Conservation (phyloP, 1,284 basidiomycete species). For the Flammula alnicola region DNA sequence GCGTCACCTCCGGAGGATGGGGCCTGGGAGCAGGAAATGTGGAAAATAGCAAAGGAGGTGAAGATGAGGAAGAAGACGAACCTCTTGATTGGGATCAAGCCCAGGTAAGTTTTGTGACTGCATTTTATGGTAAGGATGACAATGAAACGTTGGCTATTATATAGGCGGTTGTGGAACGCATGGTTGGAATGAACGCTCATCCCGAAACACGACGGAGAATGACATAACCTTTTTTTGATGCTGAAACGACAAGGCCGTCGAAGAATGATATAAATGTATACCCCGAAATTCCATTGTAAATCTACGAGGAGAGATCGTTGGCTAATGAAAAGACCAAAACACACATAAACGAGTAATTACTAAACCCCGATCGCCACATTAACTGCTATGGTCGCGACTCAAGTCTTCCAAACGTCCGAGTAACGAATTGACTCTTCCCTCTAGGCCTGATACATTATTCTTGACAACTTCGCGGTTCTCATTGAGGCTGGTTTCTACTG, state of each 20-base stretch:
- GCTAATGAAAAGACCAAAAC: neutral
- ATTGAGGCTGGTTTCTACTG: constrained; percentile 77
- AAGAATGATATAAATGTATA: neutral
- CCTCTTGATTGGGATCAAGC: constrained; percentile 67
- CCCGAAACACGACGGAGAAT: constrained; percentile 35
- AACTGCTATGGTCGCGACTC: constrained; percentile 23
- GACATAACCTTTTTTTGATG: constrained; percentile 26
- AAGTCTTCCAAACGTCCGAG: constrained; percentile 55
- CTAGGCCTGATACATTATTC: constrained; percentile 73
- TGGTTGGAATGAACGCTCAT: constrained; percentile 60
- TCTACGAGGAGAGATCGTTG: neutral
- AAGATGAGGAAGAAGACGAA: constrained; percentile 52
- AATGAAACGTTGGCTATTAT: neutral
- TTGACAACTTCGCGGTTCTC: constrained; percentile 77
- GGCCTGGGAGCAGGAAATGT: constrained; percentile 63
- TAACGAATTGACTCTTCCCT: constrained; percentile 62
- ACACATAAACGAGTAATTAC: neutral
- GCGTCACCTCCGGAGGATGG: constrained; percentile 65
- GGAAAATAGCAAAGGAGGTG: constrained; percentile 39
- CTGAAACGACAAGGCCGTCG: too few species aligned
- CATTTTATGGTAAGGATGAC: too few species aligned
- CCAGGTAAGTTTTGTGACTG: constrained; percentile 44
- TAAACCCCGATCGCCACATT: constrained; percentile 8
- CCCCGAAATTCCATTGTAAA: too few species aligned
- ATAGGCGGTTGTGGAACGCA: constrained; percentile 63